Conservation (phyloP, 2,329 filamentous ascomycete genomes). For the Penicillium sp. region DNA sequence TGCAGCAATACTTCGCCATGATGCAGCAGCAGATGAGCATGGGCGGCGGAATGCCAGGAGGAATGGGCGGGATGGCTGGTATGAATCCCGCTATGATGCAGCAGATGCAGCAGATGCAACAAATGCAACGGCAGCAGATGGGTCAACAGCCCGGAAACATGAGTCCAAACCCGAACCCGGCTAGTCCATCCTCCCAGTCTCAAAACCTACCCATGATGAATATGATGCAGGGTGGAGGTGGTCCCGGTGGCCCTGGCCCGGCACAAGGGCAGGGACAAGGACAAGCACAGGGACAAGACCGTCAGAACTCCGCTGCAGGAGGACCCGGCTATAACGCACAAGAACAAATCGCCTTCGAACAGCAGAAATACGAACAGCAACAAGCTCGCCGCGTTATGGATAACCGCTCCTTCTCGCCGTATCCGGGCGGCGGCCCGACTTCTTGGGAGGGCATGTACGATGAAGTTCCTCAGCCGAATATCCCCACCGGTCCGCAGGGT, state of each 20-base stretch:
- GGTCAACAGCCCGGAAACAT: conserved; percentile 51
- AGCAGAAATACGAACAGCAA: conserved; percentile 76
- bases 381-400: conserved; percentile 59
- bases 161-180: conserved; percentile 35
- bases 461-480: conserved; percentile 82
- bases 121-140: conserved; percentile 65
- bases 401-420: conserved; percentile 45
- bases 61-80: conserved; percentile 57
- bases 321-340: conserved; percentile 67
- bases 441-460: conserved; percentile 99
- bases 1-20: conserved; percentile 96
- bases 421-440: conserved; percentile 69
- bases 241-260: conserved; percentile 31
- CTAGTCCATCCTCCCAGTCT: conserved; percentile 55
- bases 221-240: conserved; percentile 66
- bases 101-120: conserved; percentile 69
- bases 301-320: conserved; percentile 29
- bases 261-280: conserved; percentile 37
- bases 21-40: conserved; percentile 88
- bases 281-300: background rate
- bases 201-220: conserved; percentile 63
- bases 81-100: conserved; percentile 78
- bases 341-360: conserved; percentile 75
- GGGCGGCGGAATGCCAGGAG: conserved; percentile 44
- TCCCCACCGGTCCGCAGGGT: conserved; percentile 57